These are phyloP conservation scores for Irpex sp. DNA, from an alignment of 1,284 basidiomycete species.

Conservation along the genomic window DNA sequence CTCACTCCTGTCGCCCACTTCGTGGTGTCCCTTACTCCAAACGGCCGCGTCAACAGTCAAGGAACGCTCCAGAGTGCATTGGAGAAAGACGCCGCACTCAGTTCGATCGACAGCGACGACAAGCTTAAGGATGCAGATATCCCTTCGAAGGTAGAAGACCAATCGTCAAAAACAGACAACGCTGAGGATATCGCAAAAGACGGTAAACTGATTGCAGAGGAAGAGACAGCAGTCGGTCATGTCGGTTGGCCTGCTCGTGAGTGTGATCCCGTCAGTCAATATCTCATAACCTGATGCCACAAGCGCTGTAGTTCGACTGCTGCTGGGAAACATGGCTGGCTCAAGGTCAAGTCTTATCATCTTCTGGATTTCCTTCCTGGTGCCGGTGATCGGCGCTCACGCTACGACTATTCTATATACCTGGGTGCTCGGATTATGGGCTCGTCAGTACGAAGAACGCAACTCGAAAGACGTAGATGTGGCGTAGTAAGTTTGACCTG, in stretches of 20 bases:
- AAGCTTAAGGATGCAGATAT: slow-evolving; percentile 27
- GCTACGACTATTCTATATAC: slow-evolving; percentile 16
- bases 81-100: slow-evolving; percentile 33
- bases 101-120: slow-evolving; percentile 30
- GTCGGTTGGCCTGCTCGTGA: slow-evolving; percentile 42
- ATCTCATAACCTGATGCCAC: no score
- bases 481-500: slow-evolving; percentile 21
- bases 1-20: slow-evolving; percentile 59
- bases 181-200: slow-evolving; percentile 13
- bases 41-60: slow-evolving; percentile 45
- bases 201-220: slow-evolving; percentile 51
- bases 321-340: slow-evolving; percentile 24
- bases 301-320: slow-evolving; percentile 22
- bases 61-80: slow-evolving; percentile 43
- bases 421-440: slow-evolving; percentile 25
- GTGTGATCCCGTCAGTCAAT: slow-evolving; percentile 6
- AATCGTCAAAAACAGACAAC: not conserved
- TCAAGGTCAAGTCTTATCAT: slow-evolving; percentile 19
- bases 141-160: slow-evolving; percentile 5
- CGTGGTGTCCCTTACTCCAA: slow-evolving; percentile 51
- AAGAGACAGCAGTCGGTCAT: slow-evolving; percentile 56
- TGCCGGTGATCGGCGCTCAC: slow-evolving; percentile 19
- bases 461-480: slow-evolving; percentile 25
- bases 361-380: slow-evolving; percentile 32
- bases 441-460: slow-evolving; percentile 26